phyloP scores from a whole-genome alignment of 2,329 filamentous ascomycete species.

The Fusarium sp. region DNA sequence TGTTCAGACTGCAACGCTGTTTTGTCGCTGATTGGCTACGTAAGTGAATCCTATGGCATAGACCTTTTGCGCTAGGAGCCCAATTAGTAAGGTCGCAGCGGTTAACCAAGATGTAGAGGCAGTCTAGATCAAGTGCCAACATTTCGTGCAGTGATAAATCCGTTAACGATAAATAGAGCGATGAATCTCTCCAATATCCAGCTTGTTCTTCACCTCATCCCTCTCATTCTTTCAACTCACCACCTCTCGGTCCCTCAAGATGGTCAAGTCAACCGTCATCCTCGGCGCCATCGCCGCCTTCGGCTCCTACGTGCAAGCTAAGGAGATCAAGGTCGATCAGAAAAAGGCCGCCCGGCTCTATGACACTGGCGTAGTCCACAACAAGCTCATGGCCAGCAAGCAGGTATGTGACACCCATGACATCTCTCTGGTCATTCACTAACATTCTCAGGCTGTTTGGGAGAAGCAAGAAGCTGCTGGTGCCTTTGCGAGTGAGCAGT shows the following conservation, averaged over 20 bases:
- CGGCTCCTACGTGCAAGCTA: slow-evolving; percentile 15
- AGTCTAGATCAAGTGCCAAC: too few relatives aligned
- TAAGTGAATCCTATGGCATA: not conserved
- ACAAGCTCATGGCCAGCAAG: slow-evolving; percentile 37
- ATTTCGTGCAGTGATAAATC: too few relatives aligned
- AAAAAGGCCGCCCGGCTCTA: slow-evolving; percentile 28
- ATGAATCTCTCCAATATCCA: fast-evolving
- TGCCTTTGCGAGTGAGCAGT: slow-evolving; percentile 51
- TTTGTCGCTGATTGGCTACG: slow-evolving; percentile 2
- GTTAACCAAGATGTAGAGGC: not conserved
- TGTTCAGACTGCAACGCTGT: not conserved
- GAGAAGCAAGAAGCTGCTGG: slow-evolving; percentile 50
- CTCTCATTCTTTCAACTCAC: not conserved
- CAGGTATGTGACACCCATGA: not conserved
- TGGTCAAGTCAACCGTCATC: slow-evolving; percentile 36
- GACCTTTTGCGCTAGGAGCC: not conserved
- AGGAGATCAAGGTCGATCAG: slow-evolving; percentile 37
- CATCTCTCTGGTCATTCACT: not conserved
- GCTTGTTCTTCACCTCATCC: not conserved
- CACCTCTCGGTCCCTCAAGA: not conserved
- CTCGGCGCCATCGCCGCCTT: slow-evolving; percentile 26
- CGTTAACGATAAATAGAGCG: not conserved
- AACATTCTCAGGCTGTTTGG: slow-evolving; percentile 48
- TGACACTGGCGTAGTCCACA: slow-evolving; percentile 37
- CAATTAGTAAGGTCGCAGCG: not conserved